Base-by-base conservation (phyloP, 2,329 filamentous ascomycete genomes). In the Penicillium sclerotigenum region DNA sequence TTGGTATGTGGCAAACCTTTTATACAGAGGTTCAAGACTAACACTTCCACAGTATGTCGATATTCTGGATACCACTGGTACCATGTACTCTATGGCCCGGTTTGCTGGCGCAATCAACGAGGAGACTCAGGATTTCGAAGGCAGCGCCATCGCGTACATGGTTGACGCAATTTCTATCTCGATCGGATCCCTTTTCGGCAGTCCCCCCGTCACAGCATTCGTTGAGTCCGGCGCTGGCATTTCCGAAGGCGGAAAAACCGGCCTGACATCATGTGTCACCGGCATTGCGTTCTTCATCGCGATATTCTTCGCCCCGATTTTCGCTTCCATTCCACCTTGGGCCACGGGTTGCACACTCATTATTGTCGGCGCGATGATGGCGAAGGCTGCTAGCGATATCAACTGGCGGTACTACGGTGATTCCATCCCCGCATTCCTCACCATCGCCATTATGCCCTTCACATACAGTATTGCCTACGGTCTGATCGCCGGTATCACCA, bases 141-240 rank as follows among this genome's bases (percentile, higher is more conserved):
- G 90, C 55, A 92, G 88, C 16, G 87, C 90, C 1, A 78, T 91
- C 20, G 91, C 91, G 1, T 96, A 95, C 73, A 72, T 89, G 73
- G 87, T 94, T 24, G 91, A 96, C 66, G 90, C 91, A 0, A 75
- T 92, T 37, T 81, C 82, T 65, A 91, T 95, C 65, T 89, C 89
- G 1, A 89, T 95, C 59, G 90, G 90, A 3, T 85, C 89, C 5
- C 78, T 95, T 1, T 80, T 96, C 47, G 91, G 91, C 47, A 83
- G 82, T 10, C 87, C 91, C 0, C 91, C 91, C 0, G 89, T 95
- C 4, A 95, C 90, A 0, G 90, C 90, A 10, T 96, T 91, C 69
- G 86, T 95, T 67, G 91, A 95, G 74, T 91, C 87, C n/a, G 90
- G 90, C 68, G 91, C 91, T 9, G 91, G 91, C 65, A 95, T 96